These are phyloP conservation scores for Parathielavia hyrcaniae DNA, from an alignment of 495 filamentous ascomycete species.

Conservation along the genomic window DNA sequence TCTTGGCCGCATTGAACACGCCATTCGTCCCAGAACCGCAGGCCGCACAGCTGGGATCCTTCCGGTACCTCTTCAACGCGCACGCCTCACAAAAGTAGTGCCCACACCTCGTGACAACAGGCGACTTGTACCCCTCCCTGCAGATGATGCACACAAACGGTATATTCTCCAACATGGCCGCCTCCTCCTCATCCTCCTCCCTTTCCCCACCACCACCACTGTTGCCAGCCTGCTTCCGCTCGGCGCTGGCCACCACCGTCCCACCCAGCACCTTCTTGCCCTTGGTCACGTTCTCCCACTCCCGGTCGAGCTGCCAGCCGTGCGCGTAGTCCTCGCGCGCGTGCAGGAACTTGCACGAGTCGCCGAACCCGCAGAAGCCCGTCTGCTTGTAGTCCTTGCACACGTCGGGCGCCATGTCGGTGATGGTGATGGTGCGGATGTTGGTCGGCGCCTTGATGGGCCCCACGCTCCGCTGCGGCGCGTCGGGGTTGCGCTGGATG, in stretches of 20 bases:
- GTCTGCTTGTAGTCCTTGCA: constrained; percentile 65
- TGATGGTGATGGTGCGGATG: constrained; percentile 82
- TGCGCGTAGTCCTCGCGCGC: constrained; percentile 81
- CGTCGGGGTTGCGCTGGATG: constrained; percentile 77
- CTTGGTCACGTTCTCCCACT: constrained; percentile 83
- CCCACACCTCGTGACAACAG: constrained; percentile 82
- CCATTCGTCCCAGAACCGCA: constrained; percentile 81
- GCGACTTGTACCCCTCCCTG: constrained; percentile 68
- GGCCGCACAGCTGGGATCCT: constrained; percentile 72
- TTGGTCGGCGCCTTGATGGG: constrained; percentile 87
- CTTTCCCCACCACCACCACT: constrained; percentile 38
- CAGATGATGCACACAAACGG: constrained; percentile 97
- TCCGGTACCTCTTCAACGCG: constrained; percentile 73
- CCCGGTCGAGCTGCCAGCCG: constrained; percentile 90
- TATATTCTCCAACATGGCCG: constrained; percentile 73
- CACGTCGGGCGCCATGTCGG: constrained; percentile 87
- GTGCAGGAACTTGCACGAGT: constrained; percentile 79
- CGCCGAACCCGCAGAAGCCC: constrained; percentile 29
- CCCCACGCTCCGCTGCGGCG: constrained; percentile 63
- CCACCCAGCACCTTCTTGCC: constrained; percentile 62
- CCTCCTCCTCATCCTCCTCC: constrained; percentile 63
- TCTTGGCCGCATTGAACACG: constrained; percentile 85
- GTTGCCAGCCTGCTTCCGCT: constrained; percentile 34
- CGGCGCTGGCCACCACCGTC: constrained; percentile 57
- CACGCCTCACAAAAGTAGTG: constrained; percentile 95